Percentiles rank a stretch among this genome's conserved stretches.
phyloP scores from a whole-genome alignment of 208 protist species.

The Acanthamoeba triangularis region DNA sequence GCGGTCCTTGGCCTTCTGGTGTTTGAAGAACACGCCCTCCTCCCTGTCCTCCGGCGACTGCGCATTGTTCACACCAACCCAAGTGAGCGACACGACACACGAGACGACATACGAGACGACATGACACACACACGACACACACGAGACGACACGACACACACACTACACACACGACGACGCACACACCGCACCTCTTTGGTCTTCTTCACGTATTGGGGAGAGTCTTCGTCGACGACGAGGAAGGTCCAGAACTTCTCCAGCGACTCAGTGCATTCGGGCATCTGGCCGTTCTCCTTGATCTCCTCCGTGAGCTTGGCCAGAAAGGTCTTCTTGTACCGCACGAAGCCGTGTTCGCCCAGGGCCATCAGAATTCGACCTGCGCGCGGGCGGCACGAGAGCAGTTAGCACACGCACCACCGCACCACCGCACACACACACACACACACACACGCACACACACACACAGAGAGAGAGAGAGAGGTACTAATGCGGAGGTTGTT shows the following conservation, averaged over 20 bases:
- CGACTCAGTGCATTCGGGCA: slow-evolving; percentile 39
- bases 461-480: no score
- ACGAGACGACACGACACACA: no score
- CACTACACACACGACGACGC: no score
- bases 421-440: neutral
- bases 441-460: no score
- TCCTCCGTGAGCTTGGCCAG: slow-evolving; percentile 28
- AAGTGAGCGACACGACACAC: neutral
- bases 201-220: slow-evolving; percentile 53
- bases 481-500: slow-evolving; percentile 72
- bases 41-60: slow-evolving; percentile 36
- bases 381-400: neutral
- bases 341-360: slow-evolving; percentile 52
- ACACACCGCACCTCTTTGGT: slow-evolving; percentile 59
- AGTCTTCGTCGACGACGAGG: slow-evolving; percentile 42
- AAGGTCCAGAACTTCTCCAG: slow-evolving; percentile 65
- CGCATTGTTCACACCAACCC: neutral
- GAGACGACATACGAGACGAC: no score
- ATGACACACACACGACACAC: neutral
- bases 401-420: neutral
- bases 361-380: slow-evolving; percentile 38
- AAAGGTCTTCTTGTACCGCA: neutral
- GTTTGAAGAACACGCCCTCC: slow-evolving; percentile 44
- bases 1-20: neutral
- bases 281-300: slow-evolving; percentile 21